These are phyloP conservation scores for Yarrowia phangngaensis DNA, from an alignment of 805 yeast genomes.

Conservation along the genomic window DNA sequence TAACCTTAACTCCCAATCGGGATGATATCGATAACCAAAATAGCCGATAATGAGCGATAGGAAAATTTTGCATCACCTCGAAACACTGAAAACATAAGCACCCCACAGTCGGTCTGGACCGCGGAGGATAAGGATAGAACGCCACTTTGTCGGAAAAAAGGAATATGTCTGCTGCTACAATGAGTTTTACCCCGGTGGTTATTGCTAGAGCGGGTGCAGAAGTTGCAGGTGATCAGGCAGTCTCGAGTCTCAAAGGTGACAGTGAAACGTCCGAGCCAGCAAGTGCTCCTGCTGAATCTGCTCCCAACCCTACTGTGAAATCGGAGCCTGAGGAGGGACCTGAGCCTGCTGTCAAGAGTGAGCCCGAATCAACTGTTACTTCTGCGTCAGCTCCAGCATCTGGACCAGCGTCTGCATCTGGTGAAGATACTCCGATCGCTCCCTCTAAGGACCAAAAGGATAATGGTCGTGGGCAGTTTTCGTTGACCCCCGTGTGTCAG, in stretches of 20 bases:
- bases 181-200: slow-evolving; percentile 22
- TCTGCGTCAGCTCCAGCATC: neutral
- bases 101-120: slow-evolving; percentile 13
- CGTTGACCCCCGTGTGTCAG: slow-evolving; percentile 48
- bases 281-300: no score
- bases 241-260: no score
- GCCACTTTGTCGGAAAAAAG: neutral
- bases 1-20: slow-evolving; percentile 14
- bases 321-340: no score
- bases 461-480: slow-evolving; percentile 10
- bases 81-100: slow-evolving; percentile 16
- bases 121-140: slow-evolving; percentile 2
- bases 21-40: slow-evolving; percentile 27
- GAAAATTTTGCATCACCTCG: slow-evolving; percentile 24
- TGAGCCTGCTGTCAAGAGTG: no score
- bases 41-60: slow-evolving; percentile 27
- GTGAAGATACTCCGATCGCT: neutral
- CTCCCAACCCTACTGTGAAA: no score
- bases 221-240: no score
- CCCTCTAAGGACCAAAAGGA: slow-evolving; percentile 8
- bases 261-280: no score
- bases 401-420: neutral
- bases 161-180: slow-evolving; percentile 18
- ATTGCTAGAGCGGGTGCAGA: neutral
- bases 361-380: neutral